Conservation (phyloP, 2,329 filamentous ascomycete species). For the Arthrinium puccinioides region DNA sequence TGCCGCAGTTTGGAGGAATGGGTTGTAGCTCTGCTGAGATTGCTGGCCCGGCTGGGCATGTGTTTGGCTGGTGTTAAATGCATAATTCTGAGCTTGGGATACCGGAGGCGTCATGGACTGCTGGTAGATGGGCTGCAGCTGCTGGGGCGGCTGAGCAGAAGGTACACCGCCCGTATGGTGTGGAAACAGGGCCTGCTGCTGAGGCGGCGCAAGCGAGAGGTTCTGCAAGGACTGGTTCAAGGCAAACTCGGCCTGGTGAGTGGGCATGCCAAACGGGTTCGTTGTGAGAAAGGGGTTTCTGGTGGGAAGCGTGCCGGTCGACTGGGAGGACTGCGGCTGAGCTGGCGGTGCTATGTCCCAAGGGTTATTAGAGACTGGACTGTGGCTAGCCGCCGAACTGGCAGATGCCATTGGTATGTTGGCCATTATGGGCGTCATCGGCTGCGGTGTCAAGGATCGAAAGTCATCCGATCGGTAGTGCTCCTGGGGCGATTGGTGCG, state of each 20-base stretch:
- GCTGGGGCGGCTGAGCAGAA: conserved; percentile 32
- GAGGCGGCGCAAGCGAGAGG: conserved; percentile 55
- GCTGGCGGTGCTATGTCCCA: conserved; percentile 52
- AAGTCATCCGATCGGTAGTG: conserved; percentile 30
- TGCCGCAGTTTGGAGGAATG: conserved; percentile 38
- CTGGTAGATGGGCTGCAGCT: conserved; percentile 34
- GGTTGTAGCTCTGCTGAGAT: conserved; percentile 39
- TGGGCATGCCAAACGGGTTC: conserved; percentile 62
- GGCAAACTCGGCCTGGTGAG: conserved; percentile 30
- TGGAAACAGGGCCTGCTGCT: conserved; percentile 58
- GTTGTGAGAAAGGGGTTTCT: conserved; percentile 52
- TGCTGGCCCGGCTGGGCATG: conserved; percentile 32
- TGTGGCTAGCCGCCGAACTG: conserved; percentile 21
- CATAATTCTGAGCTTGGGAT: conserved; percentile 33
- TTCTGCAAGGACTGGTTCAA: conserved; percentile 68
- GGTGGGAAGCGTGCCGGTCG: conserved; percentile 53
- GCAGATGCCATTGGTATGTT: conserved; percentile 20
- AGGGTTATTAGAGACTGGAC: conserved; percentile 50
- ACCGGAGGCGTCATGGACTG: conserved; percentile 36
- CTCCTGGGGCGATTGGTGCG: conserved; percentile 36
- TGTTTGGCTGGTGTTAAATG: conserved; percentile 33
- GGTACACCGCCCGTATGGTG: conserved; percentile 63
- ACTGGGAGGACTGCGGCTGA: conserved; percentile 57
- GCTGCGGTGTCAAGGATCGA: conserved; percentile 47
- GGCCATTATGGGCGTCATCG: conserved; percentile 21